Percentiles rank a stretch among this genome's conserved stretches.
phyloP scores from a whole-genome alignment of 2,329 filamentous ascomycete genomes.

The Calonectria ilicicola region DNA sequence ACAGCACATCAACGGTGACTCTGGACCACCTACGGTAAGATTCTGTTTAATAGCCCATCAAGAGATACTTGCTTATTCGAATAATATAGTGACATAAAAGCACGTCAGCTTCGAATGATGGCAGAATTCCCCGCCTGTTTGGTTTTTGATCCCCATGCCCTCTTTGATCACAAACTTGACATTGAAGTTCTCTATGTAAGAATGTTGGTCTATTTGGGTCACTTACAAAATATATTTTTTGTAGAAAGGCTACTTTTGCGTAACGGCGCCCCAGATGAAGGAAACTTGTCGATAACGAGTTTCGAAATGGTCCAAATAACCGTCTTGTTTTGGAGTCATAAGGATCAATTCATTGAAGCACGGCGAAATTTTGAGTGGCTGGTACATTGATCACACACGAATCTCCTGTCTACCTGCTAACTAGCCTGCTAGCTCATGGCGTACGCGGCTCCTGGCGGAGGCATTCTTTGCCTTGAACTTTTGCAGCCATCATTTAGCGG shows the following conservation, averaged over 20 bases:
- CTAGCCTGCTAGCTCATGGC: slow-evolving; percentile 58
- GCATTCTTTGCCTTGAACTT: slow-evolving; percentile 62
- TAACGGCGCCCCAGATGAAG: slow-evolving; percentile 16
- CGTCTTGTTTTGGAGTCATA: slow-evolving; percentile 24
- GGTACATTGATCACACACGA: slow-evolving; percentile 46
- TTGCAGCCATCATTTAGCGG: slow-evolving; percentile 49
- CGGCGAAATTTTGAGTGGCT: slow-evolving; percentile 25
- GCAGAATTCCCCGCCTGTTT: slow-evolving; percentile 13
- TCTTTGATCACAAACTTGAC: background rate
- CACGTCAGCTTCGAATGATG: background rate
- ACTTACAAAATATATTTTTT: slow-evolving; percentile 24
- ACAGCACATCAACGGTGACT: background rate
- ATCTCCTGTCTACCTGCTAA: slow-evolving; percentile 58
- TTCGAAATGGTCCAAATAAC: slow-evolving; percentile 22
- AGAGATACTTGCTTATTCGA: background rate
- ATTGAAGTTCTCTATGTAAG: background rate
- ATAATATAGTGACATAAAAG: slow-evolving; percentile 12
- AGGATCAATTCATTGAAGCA: slow-evolving; percentile 19
- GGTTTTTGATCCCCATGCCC: background rate
- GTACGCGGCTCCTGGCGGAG: slow-evolving; percentile 60
- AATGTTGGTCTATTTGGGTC: slow-evolving; percentile 16
- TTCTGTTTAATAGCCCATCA: background rate
- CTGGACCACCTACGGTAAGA: slow-evolving; percentile 10
- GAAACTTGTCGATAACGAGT: slow-evolving; percentile 17
- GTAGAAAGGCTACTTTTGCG: slow-evolving; percentile 24